phyloP scores from a whole-genome alignment of 441 rosid genomes.

The Adansonia rubrostipa region DNA sequence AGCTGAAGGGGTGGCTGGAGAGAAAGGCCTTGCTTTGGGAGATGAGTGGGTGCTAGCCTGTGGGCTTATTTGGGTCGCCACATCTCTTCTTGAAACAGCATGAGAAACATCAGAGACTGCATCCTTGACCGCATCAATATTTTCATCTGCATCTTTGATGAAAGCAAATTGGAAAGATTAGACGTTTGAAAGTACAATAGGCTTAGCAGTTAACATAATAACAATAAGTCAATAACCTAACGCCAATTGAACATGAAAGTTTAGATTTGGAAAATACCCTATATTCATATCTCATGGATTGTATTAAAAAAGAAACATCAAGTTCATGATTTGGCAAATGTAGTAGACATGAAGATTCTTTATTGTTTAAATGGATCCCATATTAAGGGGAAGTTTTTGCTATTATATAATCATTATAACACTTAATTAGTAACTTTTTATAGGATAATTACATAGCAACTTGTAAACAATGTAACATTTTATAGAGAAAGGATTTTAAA shows the following conservation, averaged over 20 bases:
- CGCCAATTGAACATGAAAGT: background rate
- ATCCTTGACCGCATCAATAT: conserved; percentile 53
- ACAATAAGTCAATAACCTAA: too few relatives aligned
- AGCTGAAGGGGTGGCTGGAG: conserved; percentile 54
- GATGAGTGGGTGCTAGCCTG: conserved; percentile 67
- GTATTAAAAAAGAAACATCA: background rate
- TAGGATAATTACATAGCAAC: too few relatives aligned
- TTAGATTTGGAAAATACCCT: background rate
- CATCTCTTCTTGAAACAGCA: conserved; percentile 83
- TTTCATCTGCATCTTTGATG: conserved; percentile 50
- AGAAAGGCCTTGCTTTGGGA: conserved; percentile 54
- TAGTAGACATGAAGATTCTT: background rate
- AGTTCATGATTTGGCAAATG: background rate
- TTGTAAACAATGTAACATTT: background rate
- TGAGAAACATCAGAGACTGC: conserved; percentile 55
- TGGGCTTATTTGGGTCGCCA: conserved; percentile 97
- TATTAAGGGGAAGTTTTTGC: too few relatives aligned
- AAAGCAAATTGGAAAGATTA: conserved; percentile 23
- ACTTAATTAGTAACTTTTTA: background rate
- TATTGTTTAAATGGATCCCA: background rate
- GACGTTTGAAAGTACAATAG: conserved; percentile 5
- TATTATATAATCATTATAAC: background rate
- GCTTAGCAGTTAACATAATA: background rate
- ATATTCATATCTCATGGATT: background rate
- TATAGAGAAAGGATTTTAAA: background rate